Evolutionary conservation across 371 early-diverging fungal species (phyloP), one percentile per base, ranked within the genome.

Genomic region (Saksenaea oblongispora): DNA sequence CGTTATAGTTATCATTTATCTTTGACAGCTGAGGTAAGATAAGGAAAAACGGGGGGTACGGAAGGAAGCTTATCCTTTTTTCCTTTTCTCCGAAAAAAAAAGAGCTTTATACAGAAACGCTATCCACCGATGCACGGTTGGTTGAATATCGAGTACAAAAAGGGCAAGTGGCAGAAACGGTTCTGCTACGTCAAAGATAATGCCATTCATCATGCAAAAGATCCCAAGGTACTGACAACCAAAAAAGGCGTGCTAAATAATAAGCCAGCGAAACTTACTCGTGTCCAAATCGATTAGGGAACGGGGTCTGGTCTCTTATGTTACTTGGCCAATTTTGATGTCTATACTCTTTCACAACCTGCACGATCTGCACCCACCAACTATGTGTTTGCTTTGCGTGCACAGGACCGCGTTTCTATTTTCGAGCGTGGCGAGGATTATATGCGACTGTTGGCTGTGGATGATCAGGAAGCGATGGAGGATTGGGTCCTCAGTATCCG

Each of bases 401-500:
- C 93, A 0, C 91, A 91, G 65, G 84, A 91, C 61, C 85, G 84
- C 59, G 71, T 89, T 22, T 80, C 80, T 34, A 83, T 90, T 59
- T 96, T 92, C 73, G 93, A 95, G 65, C 89, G 89, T 51, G 88
- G 90, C 62, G 84, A 88, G 28, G 95, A 95, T 71, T 96, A 93
- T 66, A 85, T 93, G 53, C 89, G 90, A 34, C 87, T 87, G 67
- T 72, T 96, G 18, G 89, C 92, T 58, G 90, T 89, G 0, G 93
- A 92, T 15, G 83, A 85, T 61, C 78, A 84, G 41, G 93, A 91
- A 26, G 74, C 84, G 17, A 71, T 94, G 69, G 85, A 88, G 58
- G 89, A 93, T 61, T 97, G 96, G 95, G 84, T 95, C 28, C 75
- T 87, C 10, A 87, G 91, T n/a, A 83, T 97, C 27, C 84, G 94